Evolutionary conservation across 129 eudicot species (phyloP).

Genomic region (Helianthus annuus): DNA sequence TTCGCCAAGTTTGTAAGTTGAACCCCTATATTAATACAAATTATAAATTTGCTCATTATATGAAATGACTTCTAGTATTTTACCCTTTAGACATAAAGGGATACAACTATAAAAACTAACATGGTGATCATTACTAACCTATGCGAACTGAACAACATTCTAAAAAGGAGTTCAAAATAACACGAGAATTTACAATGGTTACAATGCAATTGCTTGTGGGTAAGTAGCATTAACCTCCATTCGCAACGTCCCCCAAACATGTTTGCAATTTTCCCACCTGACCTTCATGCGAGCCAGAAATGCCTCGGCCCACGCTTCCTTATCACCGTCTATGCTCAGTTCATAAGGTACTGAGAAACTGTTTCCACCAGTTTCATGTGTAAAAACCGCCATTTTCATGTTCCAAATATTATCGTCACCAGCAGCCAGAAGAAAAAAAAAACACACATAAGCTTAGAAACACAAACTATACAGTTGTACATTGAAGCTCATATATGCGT

Average conservation of each 20-base stretch:
- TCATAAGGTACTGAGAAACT: slow-evolving; percentile 94
- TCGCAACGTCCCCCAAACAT: slow-evolving; percentile 68
- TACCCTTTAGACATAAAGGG: slow-evolving; percentile 9
- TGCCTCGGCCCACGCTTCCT: slow-evolving; percentile 69
- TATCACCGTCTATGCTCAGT: slow-evolving; percentile 70
- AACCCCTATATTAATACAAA: too few relatives aligned
- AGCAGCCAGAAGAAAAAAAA: slow-evolving; percentile 19
- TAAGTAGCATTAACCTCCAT: slow-evolving; percentile 79
- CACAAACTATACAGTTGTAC: not conserved
- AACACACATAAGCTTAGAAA: not conserved
- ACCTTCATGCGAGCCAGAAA: slow-evolving; percentile 49
- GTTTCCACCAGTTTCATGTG: slow-evolving; percentile 18
- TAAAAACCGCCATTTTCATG: slow-evolving; percentile 8
- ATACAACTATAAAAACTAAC: slow-evolving; percentile 12
- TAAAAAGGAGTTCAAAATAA: slow-evolving; percentile 4
- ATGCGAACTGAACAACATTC: not conserved
- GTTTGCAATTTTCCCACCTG: slow-evolving; percentile 58
- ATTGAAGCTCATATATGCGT: not conserved
- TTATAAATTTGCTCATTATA: too few relatives aligned
- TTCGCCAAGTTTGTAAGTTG: too few relatives aligned
- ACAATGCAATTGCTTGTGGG: slow-evolving; percentile 88
- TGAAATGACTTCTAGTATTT: not conserved
- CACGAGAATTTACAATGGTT: slow-evolving; percentile 4
- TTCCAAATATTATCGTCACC: not conserved
- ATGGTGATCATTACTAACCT: not conserved